A percentile compares a stretch with the other conserved stretches of the same genome.
phyloP scores from a whole-genome alignment of 345 rosid species.

The Stellera chamaejasme region DNA sequence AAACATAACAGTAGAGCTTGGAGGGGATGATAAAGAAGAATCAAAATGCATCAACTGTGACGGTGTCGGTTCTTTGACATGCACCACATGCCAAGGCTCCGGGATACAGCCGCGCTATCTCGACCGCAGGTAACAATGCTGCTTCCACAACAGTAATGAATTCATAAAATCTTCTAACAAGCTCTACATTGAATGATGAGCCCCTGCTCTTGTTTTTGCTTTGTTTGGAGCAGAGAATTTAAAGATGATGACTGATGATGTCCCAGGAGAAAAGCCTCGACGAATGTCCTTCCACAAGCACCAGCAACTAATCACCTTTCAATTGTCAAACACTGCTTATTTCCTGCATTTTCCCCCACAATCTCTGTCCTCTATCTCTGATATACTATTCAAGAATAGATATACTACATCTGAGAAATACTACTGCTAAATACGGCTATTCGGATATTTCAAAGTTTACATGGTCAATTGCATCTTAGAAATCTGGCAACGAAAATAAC shows the following conservation, averaged over 20 bases:
- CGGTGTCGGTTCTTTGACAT: slow-evolving; percentile 75
- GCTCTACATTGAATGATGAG: neutral
- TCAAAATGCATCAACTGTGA: slow-evolving; percentile 79
- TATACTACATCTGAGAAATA: neutral
- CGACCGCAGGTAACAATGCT: slow-evolving; percentile 70
- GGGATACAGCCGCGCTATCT: slow-evolving; percentile 98
- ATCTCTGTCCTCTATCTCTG: neutral
- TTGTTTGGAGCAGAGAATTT: slow-evolving; percentile 47
- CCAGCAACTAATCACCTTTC: too few species aligned
- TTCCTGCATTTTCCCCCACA: neutral
- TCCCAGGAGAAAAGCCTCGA: slow-evolving; percentile 6
- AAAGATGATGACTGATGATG: slow-evolving; percentile 62
- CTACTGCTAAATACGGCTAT: neutral
- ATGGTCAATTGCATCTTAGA: neutral
- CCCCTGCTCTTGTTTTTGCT: neutral
- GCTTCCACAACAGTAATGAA: neutral
- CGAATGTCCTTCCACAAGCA: slow-evolving; percentile 11
- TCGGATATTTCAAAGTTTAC: slow-evolving; percentile 7
- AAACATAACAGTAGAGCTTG: slow-evolving; percentile 53
- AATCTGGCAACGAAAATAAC: neutral
- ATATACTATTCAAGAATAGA: neutral
- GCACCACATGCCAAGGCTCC: slow-evolving; percentile 94
- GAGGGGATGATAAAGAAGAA: slow-evolving; percentile 71
- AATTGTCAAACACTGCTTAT: neutral
- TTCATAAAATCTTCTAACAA: neutral